A percentile compares a stretch with the other conserved stretches of the same genome.
Conservation (phyloP, 2,329 filamentous ascomycete genomes). For the Erysiphe pisi region DNA sequence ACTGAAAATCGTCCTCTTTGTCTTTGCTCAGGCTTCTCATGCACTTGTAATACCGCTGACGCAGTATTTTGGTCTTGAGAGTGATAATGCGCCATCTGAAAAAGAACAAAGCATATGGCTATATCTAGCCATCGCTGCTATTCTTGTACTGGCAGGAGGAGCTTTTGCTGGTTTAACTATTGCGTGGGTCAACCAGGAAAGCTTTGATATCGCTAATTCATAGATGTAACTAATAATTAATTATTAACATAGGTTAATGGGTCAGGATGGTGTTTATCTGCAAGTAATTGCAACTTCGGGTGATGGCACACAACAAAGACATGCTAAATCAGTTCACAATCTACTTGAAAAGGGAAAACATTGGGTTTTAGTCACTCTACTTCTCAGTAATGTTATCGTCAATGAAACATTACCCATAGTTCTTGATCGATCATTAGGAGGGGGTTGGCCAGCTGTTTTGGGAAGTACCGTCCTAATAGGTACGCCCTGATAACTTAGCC, state of each 20-base stretch:
- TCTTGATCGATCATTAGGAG: slow-evolving; percentile 82
- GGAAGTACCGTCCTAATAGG: slow-evolving; percentile 90
- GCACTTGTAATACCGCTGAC: slow-evolving; percentile 36
- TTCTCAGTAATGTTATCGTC: slow-evolving; percentile 93
- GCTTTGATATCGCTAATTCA: slow-evolving; percentile 21
- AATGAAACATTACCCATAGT: slow-evolving; percentile 96
- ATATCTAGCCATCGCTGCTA: slow-evolving; percentile 66
- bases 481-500: slow-evolving; percentile 40
- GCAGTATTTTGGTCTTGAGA: slow-evolving; percentile 40
- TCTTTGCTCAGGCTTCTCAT: slow-evolving; percentile 39
- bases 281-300: slow-evolving; percentile 85
- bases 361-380: slow-evolving; percentile 90
- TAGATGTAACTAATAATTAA: too few species aligned
- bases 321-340: slow-evolving; percentile 69
- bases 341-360: slow-evolving; percentile 84
- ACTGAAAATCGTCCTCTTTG: slow-evolving; percentile 43
- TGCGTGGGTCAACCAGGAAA: slow-evolving; percentile 46
- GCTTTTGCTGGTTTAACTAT: slow-evolving; percentile 93
- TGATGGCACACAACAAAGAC: slow-evolving; percentile 72
- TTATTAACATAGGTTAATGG: slow-evolving; percentile 37
- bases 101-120: slow-evolving; percentile 63
- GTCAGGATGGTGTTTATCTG: slow-evolving; percentile 86
- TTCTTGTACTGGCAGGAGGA: slow-evolving; percentile 75
- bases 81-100: slow-evolving; percentile 41
- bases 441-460: slow-evolving; percentile 86